phyloP scores from a whole-genome alignment of 2,329 filamentous ascomycete species.

The Coniochaeta sp. region DNA sequence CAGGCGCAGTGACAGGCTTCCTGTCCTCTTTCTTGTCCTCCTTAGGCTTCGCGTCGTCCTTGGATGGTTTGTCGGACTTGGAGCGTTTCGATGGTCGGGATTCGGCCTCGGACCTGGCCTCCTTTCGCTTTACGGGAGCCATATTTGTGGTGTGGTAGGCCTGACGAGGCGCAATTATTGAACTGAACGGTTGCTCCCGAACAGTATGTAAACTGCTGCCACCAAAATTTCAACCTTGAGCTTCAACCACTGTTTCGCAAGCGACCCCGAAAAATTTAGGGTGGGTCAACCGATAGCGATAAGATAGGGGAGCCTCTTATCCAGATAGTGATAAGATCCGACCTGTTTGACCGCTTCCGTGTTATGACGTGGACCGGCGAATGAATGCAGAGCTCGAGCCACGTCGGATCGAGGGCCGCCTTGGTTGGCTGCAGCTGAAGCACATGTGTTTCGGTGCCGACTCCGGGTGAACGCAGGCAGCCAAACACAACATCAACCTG shows the following conservation, averaged over 20 bases:
- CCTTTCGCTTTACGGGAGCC: slow-evolving; percentile 53
- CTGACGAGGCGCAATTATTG: slow-evolving; percentile 4
- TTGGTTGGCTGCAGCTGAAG: not conserved
- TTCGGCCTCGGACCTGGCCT: slow-evolving; percentile 28
- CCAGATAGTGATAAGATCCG: not conserved
- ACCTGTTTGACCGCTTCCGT: not conserved
- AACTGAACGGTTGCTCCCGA: slow-evolving; percentile 5
- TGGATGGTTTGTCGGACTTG: slow-evolving; percentile 14
- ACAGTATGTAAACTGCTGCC: not conserved
- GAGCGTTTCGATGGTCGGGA: slow-evolving; percentile 10
- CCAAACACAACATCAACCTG: not conserved
- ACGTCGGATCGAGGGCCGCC: slow-evolving; percentile 2
- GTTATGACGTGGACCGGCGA: not conserved
- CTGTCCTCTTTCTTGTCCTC: slow-evolving; percentile 17
- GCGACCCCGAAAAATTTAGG: slow-evolving; percentile 3
- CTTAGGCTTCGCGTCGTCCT: slow-evolving; percentile 20
- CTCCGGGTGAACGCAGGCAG: not conserved
- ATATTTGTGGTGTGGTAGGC: slow-evolving; percentile 29
- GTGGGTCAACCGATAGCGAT: slow-evolving; percentile 1
- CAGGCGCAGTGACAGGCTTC: slow-evolving; percentile 19
- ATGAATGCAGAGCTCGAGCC: not conserved
- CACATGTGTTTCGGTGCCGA: not conserved
- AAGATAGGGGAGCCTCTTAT: too few species aligned
- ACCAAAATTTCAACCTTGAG: not conserved
- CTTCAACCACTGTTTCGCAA: not conserved